Evolutionary conservation across 495 filamentous ascomycete genomes (phyloP).

Genomic region (Choiromyces venosus): DNA sequence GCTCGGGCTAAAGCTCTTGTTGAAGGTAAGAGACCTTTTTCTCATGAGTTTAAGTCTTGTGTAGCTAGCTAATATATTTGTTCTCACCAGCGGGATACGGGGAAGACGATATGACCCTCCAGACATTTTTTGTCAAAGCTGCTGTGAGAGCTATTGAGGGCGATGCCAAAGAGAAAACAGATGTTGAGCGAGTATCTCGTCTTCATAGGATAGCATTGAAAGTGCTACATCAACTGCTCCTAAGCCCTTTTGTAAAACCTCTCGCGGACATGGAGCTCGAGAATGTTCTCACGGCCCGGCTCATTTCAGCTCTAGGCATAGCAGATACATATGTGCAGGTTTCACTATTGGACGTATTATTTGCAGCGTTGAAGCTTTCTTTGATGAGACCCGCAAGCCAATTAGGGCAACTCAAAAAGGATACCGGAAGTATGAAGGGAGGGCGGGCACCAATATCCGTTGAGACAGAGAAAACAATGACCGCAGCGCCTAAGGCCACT

Average conservation of each 20-base stretch:
- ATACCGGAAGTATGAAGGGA: slow-evolving; percentile 46
- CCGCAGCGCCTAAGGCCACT: slow-evolving; percentile 44
- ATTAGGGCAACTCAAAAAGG: slow-evolving; percentile 45
- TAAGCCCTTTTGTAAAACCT: slow-evolving; percentile 61
- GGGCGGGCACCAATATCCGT: slow-evolving; percentile 13
- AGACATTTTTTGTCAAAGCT: slow-evolving; percentile 58
- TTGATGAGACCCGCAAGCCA: slow-evolving; percentile 49
- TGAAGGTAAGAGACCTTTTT: slow-evolving; percentile 22
- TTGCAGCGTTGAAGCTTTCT: slow-evolving; percentile 62
- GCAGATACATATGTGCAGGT: slow-evolving; percentile 63
- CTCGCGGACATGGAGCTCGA: slow-evolving; percentile 68
- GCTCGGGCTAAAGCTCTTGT: slow-evolving; percentile 14
- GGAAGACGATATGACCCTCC: slow-evolving; percentile 52
- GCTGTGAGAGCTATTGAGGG: slow-evolving; percentile 55
- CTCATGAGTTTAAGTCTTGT: not conserved
- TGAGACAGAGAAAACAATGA: slow-evolving; percentile 34
- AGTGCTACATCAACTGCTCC: slow-evolving; percentile 67
- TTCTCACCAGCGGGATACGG: slow-evolving; percentile 43
- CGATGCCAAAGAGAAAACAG: slow-evolving; percentile 43
- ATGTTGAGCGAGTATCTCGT: slow-evolving; percentile 49
- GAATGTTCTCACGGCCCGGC: slow-evolving; percentile 61
- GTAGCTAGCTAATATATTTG: slow-evolving; percentile 17
- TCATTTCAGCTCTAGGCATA: slow-evolving; percentile 58
- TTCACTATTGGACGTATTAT: slow-evolving; percentile 67
- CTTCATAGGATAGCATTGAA: slow-evolving; percentile 66